These are phyloP conservation scores for Candida sp. DNA, from an alignment of 1,139 yeast genomes.

Conservation along the genomic window DNA sequence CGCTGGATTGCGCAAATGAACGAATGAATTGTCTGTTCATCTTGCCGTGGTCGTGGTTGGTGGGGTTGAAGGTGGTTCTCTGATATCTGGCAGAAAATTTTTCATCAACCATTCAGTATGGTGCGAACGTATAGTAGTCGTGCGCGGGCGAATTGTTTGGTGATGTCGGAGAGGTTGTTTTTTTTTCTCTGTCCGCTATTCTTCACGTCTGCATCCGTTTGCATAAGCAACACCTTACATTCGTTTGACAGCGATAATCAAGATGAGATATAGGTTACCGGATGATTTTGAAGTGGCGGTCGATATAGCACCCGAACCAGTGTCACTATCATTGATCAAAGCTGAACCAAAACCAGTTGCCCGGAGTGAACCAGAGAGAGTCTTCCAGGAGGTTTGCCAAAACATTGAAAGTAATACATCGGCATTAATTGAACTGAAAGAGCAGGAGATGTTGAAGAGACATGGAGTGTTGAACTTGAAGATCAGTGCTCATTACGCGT, in stretches of 20 bases:
- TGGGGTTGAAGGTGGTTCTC: background rate
- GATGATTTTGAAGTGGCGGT: slow-evolving; percentile 23
- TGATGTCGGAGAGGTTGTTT: background rate
- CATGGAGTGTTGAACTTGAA: background rate
- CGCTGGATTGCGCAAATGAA: slow-evolving; percentile 47
- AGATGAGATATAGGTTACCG: slow-evolving; percentile 30
- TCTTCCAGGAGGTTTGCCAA: slow-evolving; percentile 8
- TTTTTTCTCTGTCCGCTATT: background rate
- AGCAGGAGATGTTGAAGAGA: background rate
- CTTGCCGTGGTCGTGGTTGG: slow-evolving; percentile 6
- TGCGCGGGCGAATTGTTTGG: background rate
- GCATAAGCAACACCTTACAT: too few species aligned
- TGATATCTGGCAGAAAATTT: slow-evolving; percentile 5
- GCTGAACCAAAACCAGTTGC: slow-evolving; percentile 2
- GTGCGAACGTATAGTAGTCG: background rate
- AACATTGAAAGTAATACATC: slow-evolving; percentile 10
- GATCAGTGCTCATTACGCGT: slow-evolving; percentile 1
- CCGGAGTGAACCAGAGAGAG: background rate
- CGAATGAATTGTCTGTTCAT: slow-evolving; percentile 37
- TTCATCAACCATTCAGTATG: background rate
- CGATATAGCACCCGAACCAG: slow-evolving; percentile 9
- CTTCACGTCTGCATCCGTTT: too few species aligned
- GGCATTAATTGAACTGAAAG: background rate
- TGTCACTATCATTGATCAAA: slow-evolving; percentile 1
- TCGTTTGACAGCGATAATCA: background rate